Percentiles rank a stretch among this genome's conserved stretches.
phyloP scores from a whole-genome alignment of 2,329 filamentous ascomycete genomes.

The Sclerotinia subarctica region DNA sequence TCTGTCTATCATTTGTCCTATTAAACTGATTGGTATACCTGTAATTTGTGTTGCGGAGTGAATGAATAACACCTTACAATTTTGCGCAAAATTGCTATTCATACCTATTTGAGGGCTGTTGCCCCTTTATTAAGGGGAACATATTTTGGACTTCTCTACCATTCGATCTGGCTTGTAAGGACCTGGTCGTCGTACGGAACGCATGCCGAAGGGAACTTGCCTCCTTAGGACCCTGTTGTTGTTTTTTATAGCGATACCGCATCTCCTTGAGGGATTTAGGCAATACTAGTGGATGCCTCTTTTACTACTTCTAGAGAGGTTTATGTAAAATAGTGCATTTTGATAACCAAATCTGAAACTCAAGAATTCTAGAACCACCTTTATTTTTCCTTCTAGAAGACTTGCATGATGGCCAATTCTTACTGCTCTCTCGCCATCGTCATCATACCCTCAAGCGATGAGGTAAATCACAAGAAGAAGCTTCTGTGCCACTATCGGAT shows the following conservation, averaged over 20 bases:
- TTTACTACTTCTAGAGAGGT: too few relatives aligned
- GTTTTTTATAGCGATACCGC: neutral
- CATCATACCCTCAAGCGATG: neutral
- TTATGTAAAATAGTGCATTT: neutral
- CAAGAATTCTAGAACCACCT: neutral
- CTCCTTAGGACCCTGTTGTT: neutral
- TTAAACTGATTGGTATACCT: neutral
- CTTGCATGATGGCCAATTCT: neutral
- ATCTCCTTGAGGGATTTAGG: too few relatives aligned
- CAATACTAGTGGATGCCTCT: neutral
- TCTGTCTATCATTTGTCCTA: neutral
- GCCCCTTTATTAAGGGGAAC: neutral
- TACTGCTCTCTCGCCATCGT: too few relatives aligned
- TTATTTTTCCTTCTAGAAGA: neutral
- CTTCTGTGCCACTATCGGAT: neutral
- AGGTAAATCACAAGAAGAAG: neutral
- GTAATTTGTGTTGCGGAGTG: neutral
- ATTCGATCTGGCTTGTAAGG: neutral
- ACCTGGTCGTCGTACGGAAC: neutral
- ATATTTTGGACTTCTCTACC: neutral
- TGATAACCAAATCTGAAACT: neutral
- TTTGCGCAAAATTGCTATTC: neutral
- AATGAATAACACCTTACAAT: neutral
- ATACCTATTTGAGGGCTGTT: neutral
- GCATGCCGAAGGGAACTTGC: neutral